A percentile compares a stretch with the other conserved stretches of the same genome.
Conservation (phyloP, 345 rosid genomes). For the Toxicodendron radicans region DNA sequence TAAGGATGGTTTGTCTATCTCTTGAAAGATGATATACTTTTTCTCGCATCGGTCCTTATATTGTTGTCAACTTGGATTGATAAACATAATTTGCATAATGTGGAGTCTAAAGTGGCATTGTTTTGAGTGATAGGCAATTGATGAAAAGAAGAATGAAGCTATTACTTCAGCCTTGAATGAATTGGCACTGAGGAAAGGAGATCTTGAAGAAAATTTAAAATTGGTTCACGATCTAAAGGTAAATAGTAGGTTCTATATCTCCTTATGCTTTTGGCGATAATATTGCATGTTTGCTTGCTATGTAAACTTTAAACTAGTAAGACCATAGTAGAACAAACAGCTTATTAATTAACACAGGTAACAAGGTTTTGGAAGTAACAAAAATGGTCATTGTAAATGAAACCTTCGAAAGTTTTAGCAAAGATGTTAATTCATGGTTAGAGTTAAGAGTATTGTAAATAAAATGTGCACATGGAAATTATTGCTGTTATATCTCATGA, state of each 20-base stretch:
- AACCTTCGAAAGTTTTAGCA: neutral
- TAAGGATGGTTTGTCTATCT: conserved; percentile 71
- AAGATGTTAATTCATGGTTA: neutral
- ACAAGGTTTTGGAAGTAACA: no score
- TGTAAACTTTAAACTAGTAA: neutral
- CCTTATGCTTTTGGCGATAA: neutral
- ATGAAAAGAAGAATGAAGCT: conserved; percentile 88
- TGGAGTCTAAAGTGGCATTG: conserved; percentile 21
- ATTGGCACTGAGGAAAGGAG: conserved; percentile 72
- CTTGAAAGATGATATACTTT: conserved; percentile 3
- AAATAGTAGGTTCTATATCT: conserved; percentile 5
- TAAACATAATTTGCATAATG: conserved; percentile 18
- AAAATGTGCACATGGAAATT: neutral
- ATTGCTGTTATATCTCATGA: neutral
- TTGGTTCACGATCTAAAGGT: conserved; percentile 88
- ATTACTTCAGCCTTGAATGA: conserved; percentile 73
- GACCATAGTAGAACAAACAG: neutral
- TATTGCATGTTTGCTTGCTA: neutral
- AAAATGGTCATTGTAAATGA: neutral
- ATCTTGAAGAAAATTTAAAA: conserved; percentile 79
- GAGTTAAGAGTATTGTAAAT: neutral
- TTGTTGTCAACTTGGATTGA: conserved; percentile 17
- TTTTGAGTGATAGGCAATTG: conserved; percentile 64
- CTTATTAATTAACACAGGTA: no score
- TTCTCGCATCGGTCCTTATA: neutral